Base-by-base conservation (phyloP, 352 stramenopile genomes). In the Globisporangium barbulae region DNA sequence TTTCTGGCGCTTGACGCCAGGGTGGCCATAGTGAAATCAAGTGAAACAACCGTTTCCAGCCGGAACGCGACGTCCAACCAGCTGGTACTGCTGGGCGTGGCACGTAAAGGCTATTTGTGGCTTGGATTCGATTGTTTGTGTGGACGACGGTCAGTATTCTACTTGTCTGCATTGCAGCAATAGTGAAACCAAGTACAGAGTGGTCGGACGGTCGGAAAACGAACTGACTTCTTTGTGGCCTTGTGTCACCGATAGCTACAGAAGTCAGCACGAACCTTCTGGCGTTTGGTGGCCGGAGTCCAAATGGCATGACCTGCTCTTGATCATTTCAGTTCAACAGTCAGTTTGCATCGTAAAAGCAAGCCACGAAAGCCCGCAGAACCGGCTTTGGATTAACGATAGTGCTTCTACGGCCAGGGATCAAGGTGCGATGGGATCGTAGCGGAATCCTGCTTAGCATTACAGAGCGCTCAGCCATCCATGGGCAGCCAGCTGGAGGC, bases 21-120 rank as follows among this genome's bases (percentile, higher is more conserved):
- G 19, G n/a, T 0, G 8, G 7, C 28, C 44, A 63, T 63, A 63
- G 28, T 28, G 44, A 63, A 33, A 21, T 13, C 55, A 44, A 61
- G 55, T 60, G 10, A 25, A 25, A 19, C n/a, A 10, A 2, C 39
- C 30, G 30, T 21, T 21, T 61, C 55, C 39, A 61, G 39, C 25
- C 55, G 55, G 41, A 53, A 25, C 21, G 13, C 10, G 25, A 17
- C 42, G 57, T 42, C n/a, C 28, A 42, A 37, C 57, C 57, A 63
- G 42, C 56, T 62, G 56, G 33, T 39, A 7, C 33, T 8, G 30
- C 56, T 54, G 57, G 28, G n/a, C 19, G 42, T n/a, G 42, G 2
- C 41, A 25, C 25, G 57, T 63, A 63, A 63, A 63, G 54, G 54
- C 50, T 56, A 41, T 56, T 56, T 55, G 22, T 42, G 30, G 50